Evolutionary conservation across 116 monocot species (phyloP).

Genomic region (Cymodocea nodosa): DNA sequence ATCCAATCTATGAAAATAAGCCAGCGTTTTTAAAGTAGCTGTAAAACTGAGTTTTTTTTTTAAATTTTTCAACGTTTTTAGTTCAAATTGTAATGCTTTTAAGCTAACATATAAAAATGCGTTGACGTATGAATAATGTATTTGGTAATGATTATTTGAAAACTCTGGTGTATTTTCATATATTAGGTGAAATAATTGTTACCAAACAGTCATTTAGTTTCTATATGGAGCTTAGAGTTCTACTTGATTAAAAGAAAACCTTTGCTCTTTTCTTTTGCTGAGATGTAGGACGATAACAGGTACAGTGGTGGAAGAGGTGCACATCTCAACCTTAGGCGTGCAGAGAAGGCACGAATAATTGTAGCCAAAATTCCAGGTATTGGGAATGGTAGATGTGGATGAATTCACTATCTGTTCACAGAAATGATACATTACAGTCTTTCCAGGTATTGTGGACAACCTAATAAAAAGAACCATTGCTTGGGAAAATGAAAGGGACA

Average conservation of each 20-base stretch:
- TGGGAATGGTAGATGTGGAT: neutral
- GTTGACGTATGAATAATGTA: too few relatives aligned
- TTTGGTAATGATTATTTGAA: too few relatives aligned
- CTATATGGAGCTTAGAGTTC: too few relatives aligned
- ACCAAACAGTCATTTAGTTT: too few relatives aligned
- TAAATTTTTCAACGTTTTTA: too few relatives aligned
- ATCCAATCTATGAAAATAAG: too few relatives aligned
- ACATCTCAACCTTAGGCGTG: constrained; percentile 66
- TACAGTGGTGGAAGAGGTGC: constrained; percentile 49
- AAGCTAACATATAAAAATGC: too few relatives aligned
- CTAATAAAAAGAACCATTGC: constrained; percentile 46
- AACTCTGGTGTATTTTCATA: too few relatives aligned
- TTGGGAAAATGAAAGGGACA: constrained; percentile 66
- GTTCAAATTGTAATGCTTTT: too few relatives aligned
- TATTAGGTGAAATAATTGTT: too few relatives aligned
- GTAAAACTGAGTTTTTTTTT: too few relatives aligned
- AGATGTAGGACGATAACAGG: constrained; percentile 45
- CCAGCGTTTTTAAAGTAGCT: too few relatives aligned
- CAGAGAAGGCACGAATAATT: constrained; percentile 55
- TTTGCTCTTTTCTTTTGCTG: neutral
- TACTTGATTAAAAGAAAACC: neutral
- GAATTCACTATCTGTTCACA: neutral
- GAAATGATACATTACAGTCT: neutral
- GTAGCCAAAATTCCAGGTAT: constrained; percentile 71
- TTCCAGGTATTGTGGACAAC: constrained; percentile 52